Percentiles rank a stretch among this genome's conserved stretches.
phyloP scores from a whole-genome alignment of 2,329 filamentous ascomycete genomes.

The Arthrobotrys conoides region DNA sequence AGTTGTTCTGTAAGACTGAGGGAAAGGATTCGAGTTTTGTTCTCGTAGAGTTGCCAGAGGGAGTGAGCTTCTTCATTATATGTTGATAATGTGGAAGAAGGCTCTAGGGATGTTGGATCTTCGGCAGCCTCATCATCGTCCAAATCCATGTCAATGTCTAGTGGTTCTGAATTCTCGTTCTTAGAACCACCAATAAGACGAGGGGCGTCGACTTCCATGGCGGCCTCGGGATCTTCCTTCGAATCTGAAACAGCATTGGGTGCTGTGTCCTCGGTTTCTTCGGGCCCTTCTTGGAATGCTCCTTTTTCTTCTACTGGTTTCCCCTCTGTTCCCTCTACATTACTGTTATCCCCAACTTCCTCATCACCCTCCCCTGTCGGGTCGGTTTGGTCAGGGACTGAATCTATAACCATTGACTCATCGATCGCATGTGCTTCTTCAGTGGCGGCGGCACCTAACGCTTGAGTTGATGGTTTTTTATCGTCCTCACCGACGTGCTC shows the following conservation, averaged over 20 bases:
- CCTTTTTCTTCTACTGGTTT: slow-evolving; percentile 61
- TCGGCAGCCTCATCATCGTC: slow-evolving; percentile 30
- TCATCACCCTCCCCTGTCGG: slow-evolving; percentile 68
- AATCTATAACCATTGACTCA: slow-evolving; percentile 87
- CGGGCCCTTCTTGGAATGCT: slow-evolving; percentile 38
- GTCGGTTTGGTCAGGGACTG: slow-evolving; percentile 70
- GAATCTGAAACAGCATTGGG: slow-evolving; percentile 12
- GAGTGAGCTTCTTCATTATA: slow-evolving; percentile 74
- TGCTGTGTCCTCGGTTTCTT: slow-evolving; percentile 25
- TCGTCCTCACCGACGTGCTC: slow-evolving; percentile 92
- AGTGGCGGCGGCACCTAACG: slow-evolving; percentile 87
- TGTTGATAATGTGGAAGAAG: background rate
- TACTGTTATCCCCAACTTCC: slow-evolving; percentile 65
- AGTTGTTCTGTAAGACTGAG: slow-evolving; percentile 93
- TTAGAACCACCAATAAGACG: slow-evolving; percentile 38
- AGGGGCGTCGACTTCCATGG: slow-evolving; percentile 39
- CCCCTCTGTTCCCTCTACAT: slow-evolving; percentile 66
- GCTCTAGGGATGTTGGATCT: background rate
- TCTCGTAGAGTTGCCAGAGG: slow-evolving; percentile 88
- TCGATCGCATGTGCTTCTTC: slow-evolving; percentile 89
- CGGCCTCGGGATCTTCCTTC: slow-evolving; percentile 44
- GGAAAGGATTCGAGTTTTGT: slow-evolving; percentile 85
- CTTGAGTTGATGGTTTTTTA: slow-evolving; percentile 86
- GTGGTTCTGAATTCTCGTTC: slow-evolving; percentile 20
- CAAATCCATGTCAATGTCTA: slow-evolving; percentile 49